Base-by-base conservation (phyloP, 805 yeast species). In the Wickerhamiella azymoides region DNA sequence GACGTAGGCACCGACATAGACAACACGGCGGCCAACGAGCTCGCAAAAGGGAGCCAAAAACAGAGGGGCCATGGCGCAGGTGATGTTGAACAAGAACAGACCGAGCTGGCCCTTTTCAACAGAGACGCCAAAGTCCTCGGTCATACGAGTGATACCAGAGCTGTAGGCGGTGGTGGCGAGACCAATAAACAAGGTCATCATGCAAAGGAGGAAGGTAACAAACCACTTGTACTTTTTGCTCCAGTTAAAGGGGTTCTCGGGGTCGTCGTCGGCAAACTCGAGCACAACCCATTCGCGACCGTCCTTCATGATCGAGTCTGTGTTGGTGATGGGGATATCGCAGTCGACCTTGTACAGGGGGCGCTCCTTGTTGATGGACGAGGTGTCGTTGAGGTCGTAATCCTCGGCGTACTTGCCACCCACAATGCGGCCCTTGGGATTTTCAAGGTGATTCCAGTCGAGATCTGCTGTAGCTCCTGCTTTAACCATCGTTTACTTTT, bases 201-300 rank as follows among this genome's bases (percentile, higher is more conserved):
- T 52, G 1, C 95, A 77, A 19, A 84, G 67, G 9, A 78, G 52
- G 26, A 80, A 59, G 0, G 96, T 85, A 59, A 80, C 58, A 27
- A 50, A 41, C 62, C 66, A 56, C 52, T 56, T 58, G 18, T 61
- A 46, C 51, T 54, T 53, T 27, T 66, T 46, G 21, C 72, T 65
- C 96, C 96, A 86, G 62, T 86, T 86, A 57, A 79, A 80, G 25
- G 96, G 96, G 63, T 88, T 88, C 55, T 76, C 89, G 0, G 94
- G 93, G 61, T 88, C 97, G 51, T 75, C 73, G 0, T 95, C 86
- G 47, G 88, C 96, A 59, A 84, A 83, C 59, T 84, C 89, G 48
- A 80, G 50, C 2, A 52, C 56, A 8, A 50, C 53, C 56, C 56
- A 52, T 47, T 52, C 56, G 47, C 52, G 52, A 8, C 47, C 54